A percentile compares a stretch with the other conserved stretches of the same genome.
phyloP scores from a whole-genome alignment of 139 green algal genomes.

The Closterium sp. region DNA sequence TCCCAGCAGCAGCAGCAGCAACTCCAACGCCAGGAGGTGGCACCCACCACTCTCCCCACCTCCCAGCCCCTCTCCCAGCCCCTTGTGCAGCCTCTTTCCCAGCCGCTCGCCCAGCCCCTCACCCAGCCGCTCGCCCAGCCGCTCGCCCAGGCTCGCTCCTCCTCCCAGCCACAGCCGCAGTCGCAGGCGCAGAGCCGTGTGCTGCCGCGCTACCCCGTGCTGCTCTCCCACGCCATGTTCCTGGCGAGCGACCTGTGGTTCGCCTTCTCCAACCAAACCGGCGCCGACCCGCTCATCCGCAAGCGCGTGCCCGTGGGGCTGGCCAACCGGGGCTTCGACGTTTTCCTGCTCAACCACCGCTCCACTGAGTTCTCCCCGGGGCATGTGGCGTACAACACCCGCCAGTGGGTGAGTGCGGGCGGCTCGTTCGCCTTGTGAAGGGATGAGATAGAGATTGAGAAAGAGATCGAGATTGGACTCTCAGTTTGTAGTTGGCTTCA shows the following conservation, averaged over 20 bases:
- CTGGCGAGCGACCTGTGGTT: neutral
- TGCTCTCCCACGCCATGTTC: neutral
- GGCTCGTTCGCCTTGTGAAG: too few relatives aligned
- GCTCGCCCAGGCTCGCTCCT: neutral
- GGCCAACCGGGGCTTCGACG: neutral
- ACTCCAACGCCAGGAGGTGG: neutral
- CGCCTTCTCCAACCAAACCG: neutral
- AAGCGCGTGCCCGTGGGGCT: neutral
- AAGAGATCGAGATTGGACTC: too few relatives aligned
- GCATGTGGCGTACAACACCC: neutral
- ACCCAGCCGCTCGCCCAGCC: neutral
- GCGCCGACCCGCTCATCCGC: neutral
- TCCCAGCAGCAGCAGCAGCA: neutral
- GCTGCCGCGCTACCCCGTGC: neutral
- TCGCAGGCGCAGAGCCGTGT: neutral
- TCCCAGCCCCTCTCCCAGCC: neutral
- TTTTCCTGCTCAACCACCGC: conserved; percentile 3
- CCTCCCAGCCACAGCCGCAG: neutral
- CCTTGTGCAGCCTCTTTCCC: neutral
- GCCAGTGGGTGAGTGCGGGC: neutral
- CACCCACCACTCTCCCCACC: neutral
- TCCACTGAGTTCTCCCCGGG: conserved; percentile 6
- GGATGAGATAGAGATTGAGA: too few relatives aligned
- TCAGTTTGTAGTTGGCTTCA: too few relatives aligned
- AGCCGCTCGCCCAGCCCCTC: neutral